These are phyloP conservation scores for Aspergillus heteromorphus DNA, from an alignment of 495 filamentous ascomycete genomes.

Conservation along the genomic window DNA sequence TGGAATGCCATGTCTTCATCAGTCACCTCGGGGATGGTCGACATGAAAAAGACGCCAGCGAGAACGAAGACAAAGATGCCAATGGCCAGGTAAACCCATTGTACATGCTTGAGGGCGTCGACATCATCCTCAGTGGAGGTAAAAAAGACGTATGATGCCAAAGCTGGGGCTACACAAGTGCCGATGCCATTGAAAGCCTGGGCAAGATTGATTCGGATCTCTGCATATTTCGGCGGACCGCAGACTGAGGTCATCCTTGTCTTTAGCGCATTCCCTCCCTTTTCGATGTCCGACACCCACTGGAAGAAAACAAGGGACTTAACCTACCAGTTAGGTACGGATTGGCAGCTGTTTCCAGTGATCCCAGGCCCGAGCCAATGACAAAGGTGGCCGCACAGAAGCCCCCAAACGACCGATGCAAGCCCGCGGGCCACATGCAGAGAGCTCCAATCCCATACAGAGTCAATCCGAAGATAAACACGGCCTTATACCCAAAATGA, in stretches of 20 bases:
- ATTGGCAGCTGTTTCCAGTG: slow-evolving; percentile 53
- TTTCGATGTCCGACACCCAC: neutral
- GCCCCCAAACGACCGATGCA: slow-evolving; percentile 52
- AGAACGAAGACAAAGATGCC: slow-evolving; percentile 66
- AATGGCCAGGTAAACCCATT: slow-evolving; percentile 72
- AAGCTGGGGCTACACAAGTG: slow-evolving; percentile 58
- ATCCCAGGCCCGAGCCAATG: slow-evolving; percentile 50
- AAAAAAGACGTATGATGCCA: slow-evolving; percentile 69
- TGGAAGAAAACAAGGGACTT: neutral
- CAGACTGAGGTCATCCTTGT: slow-evolving; percentile 28
- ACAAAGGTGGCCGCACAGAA: slow-evolving; percentile 58
- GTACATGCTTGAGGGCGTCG: slow-evolving; percentile 49
- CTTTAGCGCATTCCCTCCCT: neutral
- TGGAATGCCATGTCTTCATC: slow-evolving; percentile 54
- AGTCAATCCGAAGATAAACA: slow-evolving; percentile 48
- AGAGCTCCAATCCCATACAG: slow-evolving; percentile 51
- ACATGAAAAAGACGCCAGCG: slow-evolving; percentile 40
- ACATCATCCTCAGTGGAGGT: slow-evolving; percentile 44
- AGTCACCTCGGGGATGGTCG: slow-evolving; percentile 50
- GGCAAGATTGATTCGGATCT: slow-evolving; percentile 59
- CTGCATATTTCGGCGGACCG: slow-evolving; percentile 46
- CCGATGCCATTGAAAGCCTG: slow-evolving; percentile 66
- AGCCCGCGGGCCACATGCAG: slow-evolving; percentile 49
- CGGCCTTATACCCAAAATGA: slow-evolving; percentile 48
- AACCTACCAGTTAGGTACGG: slow-evolving; percentile 48